A percentile compares a stretch with the other conserved stretches of the same genome.
Conservation (phyloP, 768 basidiomycete genomes). For the Phlebiopsis flavidoalba region DNA sequence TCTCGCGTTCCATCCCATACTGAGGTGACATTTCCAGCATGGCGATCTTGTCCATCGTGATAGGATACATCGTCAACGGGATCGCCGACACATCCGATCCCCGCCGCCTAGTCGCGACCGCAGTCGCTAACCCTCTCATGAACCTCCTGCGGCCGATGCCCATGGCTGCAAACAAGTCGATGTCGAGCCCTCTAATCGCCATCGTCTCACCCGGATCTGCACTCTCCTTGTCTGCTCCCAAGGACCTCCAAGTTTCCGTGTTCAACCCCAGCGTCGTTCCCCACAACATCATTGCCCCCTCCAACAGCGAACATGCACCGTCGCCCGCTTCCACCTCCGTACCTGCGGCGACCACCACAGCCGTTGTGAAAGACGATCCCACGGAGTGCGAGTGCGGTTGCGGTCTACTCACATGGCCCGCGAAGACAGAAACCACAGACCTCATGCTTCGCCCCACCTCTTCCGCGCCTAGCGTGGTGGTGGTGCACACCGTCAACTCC, state of each 20-base stretch:
- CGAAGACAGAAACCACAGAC: constrained; percentile 20
- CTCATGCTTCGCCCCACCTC: constrained; percentile 20
- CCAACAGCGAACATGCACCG: background rate
- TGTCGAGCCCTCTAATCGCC: constrained; percentile 3
- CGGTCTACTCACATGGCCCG: constrained; percentile 25
- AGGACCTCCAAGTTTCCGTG: constrained; percentile 30
- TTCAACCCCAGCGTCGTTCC: constrained; percentile 25
- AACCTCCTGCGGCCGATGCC: background rate
- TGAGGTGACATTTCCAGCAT: constrained; percentile 39
- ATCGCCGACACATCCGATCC: constrained; percentile 31
- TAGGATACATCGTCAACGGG: constrained; percentile 49
- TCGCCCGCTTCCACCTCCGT: constrained; percentile 14
- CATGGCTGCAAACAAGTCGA: constrained; percentile 14
- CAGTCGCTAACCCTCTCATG: constrained; percentile 22
- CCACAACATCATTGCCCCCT: background rate
- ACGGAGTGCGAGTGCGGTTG: constrained; percentile 24
- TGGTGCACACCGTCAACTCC: constrained; percentile 9
- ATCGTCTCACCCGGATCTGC: constrained; percentile 9
- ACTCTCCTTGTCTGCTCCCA: constrained; percentile 17
- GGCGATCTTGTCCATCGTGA: constrained; percentile 63
- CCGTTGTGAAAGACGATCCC: background rate
- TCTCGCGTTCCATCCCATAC: constrained; percentile 2
- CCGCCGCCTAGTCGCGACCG: constrained; percentile 30
- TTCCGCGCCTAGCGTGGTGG: constrained; percentile 11
- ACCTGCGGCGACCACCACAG: constrained; percentile 2